Evolutionary conservation across 768 basidiomycete genomes (phyloP).

Genomic region (Pleurotus djamor): DNA sequence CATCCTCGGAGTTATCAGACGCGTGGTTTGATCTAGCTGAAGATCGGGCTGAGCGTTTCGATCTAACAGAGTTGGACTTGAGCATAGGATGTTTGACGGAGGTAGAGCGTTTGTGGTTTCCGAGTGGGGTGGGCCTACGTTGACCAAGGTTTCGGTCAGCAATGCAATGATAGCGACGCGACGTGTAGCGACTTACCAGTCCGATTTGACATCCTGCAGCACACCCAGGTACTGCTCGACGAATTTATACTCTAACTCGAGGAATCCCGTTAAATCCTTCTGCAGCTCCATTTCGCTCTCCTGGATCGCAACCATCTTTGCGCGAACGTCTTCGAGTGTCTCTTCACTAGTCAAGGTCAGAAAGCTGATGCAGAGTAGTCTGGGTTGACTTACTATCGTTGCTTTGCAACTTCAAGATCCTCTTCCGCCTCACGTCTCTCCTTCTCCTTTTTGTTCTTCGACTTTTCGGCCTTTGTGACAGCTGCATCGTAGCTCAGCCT

Average conservation of each 20-base stretch:
- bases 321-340: conserved; percentile 79
- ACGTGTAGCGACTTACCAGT: conserved; percentile 44
- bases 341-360: conserved; percentile 61
- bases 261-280: conserved; percentile 64
- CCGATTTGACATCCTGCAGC: conserved; percentile 61
- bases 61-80: conserved; percentile 28
- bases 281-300: conserved; percentile 75
- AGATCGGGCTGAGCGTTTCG: conserved; percentile 22
- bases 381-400: conserved; percentile 62
- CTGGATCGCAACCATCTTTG: conserved; percentile 76
- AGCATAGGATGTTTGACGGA: conserved; percentile 17
- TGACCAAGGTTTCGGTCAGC: not conserved
- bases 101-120: conserved; percentile 21
- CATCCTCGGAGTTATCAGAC: conserved; percentile 34
- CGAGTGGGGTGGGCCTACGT: conserved; percentile 20
- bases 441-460: conserved; percentile 80
- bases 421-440: conserved; percentile 79
- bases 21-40: conserved; percentile 13
- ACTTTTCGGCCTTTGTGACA: conserved; percentile 62
- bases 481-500: conserved; percentile 83
- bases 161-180: not conserved
- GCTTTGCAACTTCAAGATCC: conserved; percentile 67
- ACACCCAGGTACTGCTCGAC: conserved; percentile 73
- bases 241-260: conserved; percentile 75
- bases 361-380: not conserved